Percentiles rank a stretch among this genome's conserved stretches.
Evolutionary conservation across 108 stramenopile genomes (phyloP).

Genomic region (Bacterosira constricta): DNA sequence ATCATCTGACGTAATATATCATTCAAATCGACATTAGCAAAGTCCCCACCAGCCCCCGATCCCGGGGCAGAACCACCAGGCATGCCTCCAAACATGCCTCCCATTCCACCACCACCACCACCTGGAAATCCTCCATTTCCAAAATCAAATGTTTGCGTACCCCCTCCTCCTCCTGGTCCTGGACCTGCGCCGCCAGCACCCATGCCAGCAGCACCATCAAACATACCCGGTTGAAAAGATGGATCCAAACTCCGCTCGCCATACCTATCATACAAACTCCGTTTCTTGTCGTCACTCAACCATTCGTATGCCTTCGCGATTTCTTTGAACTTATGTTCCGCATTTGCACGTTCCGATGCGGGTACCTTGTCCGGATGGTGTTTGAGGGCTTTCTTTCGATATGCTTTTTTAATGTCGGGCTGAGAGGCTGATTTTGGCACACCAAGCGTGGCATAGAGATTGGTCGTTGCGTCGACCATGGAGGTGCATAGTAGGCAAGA

Average conservation of each 20-base stretch:
- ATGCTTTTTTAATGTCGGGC: constrained; percentile 85
- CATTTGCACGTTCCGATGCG: constrained; percentile 31
- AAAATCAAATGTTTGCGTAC: constrained; percentile 20
- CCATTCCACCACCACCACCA: constrained; percentile 5
- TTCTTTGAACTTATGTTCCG: constrained; percentile 90
- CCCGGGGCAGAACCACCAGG: constrained; percentile 4
- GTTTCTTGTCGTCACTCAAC: constrained; percentile 90
- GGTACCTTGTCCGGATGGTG: constrained; percentile 94
- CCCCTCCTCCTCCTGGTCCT: constrained; percentile 15
- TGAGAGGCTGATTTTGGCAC: constrained; percentile 51
- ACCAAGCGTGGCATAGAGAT: constrained; percentile 69
- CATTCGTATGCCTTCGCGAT: constrained; percentile 94
- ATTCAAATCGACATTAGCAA: constrained; percentile 43
- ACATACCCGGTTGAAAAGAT: constrained; percentile 46
- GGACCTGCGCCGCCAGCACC: neutral
- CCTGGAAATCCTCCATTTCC: constrained; percentile 18
- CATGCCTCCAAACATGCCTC: constrained; percentile 39
- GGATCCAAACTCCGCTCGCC: constrained; percentile 88
- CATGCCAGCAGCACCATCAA: constrained; percentile 14
- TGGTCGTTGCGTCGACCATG: too few species aligned
- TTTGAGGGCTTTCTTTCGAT: constrained; percentile 76
- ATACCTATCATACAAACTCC: constrained; percentile 90
- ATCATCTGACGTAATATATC: constrained; percentile 56
- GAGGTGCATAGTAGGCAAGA: too few species aligned
- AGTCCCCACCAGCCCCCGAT: constrained; percentile 19